Conservation (phyloP, 2,329 filamentous ascomycete genomes). For the Botrytis paeoniae region DNA sequence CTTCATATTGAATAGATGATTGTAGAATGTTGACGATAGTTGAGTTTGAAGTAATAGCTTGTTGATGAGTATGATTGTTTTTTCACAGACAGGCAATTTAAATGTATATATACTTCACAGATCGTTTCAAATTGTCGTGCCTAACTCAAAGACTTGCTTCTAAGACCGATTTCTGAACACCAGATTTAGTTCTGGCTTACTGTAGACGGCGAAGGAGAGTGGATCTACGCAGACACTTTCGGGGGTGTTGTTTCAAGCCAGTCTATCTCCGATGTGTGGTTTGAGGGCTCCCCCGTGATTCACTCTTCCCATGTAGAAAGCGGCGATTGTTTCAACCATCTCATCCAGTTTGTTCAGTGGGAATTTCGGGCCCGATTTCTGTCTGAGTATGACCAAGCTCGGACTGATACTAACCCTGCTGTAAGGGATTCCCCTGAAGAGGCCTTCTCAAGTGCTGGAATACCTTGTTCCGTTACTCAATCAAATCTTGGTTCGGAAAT, state of each 20-base stretch:
- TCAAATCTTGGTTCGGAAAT: not conserved
- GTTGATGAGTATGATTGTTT: not conserved
- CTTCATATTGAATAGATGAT: not conserved
- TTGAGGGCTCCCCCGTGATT: not conserved
- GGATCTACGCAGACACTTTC: not conserved
- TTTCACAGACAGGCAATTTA: not conserved
- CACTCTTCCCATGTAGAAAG: not conserved
- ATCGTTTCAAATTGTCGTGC: not conserved
- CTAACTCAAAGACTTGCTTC: not conserved
- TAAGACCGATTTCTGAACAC: not conserved
- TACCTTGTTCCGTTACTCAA: not conserved
- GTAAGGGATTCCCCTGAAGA: not conserved
- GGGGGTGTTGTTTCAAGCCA: not conserved
- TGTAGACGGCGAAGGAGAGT: not conserved
- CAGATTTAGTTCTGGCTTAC: not conserved
- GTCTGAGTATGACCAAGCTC: not conserved
- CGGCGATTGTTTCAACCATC: not conserved
- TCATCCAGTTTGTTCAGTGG: not conserved
- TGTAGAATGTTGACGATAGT: not conserved
- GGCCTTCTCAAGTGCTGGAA: not conserved
- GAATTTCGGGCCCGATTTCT: not conserved
- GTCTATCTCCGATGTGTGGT: not conserved
- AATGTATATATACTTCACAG: not conserved
- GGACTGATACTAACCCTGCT: not conserved
- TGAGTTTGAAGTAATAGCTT: not conserved